Percentiles rank a stretch among this genome's conserved stretches.
phyloP scores from a whole-genome alignment of 2,329 filamentous ascomycete species.

The Stemphylium lycopersici region DNA sequence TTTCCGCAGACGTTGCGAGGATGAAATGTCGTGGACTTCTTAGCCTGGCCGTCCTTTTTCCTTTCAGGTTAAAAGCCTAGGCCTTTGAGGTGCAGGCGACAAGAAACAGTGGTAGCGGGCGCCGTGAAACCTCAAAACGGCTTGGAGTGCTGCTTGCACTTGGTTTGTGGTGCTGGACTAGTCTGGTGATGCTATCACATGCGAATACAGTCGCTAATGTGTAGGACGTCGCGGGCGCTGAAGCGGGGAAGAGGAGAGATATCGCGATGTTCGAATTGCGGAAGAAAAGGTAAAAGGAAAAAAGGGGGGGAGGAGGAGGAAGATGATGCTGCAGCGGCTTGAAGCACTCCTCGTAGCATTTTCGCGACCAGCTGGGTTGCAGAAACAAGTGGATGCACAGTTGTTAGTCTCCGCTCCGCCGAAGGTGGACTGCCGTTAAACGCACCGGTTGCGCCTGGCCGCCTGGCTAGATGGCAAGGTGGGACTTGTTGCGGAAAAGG shows the following conservation, averaged over 20 bases:
- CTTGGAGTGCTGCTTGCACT: background rate
- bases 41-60: slow-evolving; percentile 1
- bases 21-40: background rate
- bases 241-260: slow-evolving; percentile 13
- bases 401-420: slow-evolving; percentile 25
- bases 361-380: slow-evolving; percentile 21
- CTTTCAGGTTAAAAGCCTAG: background rate
- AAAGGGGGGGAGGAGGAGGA: slow-evolving; percentile 11
- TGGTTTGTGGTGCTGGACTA: slow-evolving; percentile 9
- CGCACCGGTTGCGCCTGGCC: slow-evolving; percentile 16
- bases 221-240: slow-evolving; percentile 14
- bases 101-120: background rate
- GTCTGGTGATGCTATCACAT: slow-evolving; percentile 38
- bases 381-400: slow-evolving; percentile 25
- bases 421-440: slow-evolving; percentile 16
- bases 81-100: background rate
- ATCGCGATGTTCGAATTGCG: background rate
- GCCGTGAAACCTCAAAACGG: slow-evolving; percentile 2
- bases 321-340: background rate
- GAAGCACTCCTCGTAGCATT: slow-evolving; percentile 20
- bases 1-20: background rate
- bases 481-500: slow-evolving; percentile 9
- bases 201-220: slow-evolving; percentile 28
- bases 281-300: slow-evolving; percentile 1
- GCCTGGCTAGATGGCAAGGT: slow-evolving; percentile 9